phyloP scores from a whole-genome alignment of 192 early-diverging fungal genomes.

The Coemansia sp. region DNA sequence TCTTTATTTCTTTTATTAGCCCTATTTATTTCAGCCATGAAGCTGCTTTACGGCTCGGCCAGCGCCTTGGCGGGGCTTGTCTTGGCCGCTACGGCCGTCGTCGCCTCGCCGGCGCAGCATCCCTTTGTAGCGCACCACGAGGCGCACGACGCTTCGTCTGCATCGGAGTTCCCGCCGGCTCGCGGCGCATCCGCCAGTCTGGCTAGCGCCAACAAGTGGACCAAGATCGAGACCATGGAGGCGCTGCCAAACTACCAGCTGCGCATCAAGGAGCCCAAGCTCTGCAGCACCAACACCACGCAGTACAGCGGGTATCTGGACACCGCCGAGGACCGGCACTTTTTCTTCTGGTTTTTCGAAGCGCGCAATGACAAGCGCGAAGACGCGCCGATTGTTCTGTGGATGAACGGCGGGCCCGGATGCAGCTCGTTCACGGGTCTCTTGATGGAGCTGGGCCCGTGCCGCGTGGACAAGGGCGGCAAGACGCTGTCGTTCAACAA shows the following conservation, averaged over 20 bases:
- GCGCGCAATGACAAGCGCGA: constrained; percentile 63
- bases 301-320: constrained; percentile 86
- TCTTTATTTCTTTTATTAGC: constrained; percentile 1
- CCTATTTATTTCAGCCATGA: constrained; percentile 12
- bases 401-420: constrained; percentile 84
- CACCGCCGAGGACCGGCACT: constrained; percentile 68
- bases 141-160: not conserved
- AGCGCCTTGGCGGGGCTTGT: constrained; percentile 18
- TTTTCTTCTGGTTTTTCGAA: constrained; percentile 98
- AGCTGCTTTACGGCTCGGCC: constrained; percentile 4
- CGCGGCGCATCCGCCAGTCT: constrained; percentile 26
- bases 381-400: constrained; percentile 72
- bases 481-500: constrained; percentile 64
- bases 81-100: constrained; percentile 12
- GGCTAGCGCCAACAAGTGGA: constrained; percentile 29
- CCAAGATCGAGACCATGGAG: constrained; percentile 33
- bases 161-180: constrained; percentile 5
- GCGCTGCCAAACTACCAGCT: constrained; percentile 72
- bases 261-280: constrained; percentile 67
- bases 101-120: constrained; percentile 31
- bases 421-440: constrained; percentile 76
- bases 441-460: constrained; percentile 86
- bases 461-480: constrained; percentile 75
- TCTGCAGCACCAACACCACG: constrained; percentile 85
- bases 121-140: constrained; percentile 25